Conservation (phyloP, 139 green algal genomes). For the Chlamydomonas incerta region DNA sequence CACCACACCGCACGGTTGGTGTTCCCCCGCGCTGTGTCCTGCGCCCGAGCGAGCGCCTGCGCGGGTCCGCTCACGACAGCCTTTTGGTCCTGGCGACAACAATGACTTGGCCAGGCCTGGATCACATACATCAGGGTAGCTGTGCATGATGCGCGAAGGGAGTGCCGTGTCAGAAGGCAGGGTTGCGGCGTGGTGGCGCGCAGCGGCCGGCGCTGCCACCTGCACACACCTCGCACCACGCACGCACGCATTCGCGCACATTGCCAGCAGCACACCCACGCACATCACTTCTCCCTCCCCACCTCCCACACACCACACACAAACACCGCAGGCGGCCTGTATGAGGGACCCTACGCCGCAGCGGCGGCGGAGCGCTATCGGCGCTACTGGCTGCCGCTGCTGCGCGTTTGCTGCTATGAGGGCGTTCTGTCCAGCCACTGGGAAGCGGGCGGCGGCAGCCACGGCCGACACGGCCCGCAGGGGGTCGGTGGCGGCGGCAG, state of each 20-base stretch:
- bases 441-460: no score
- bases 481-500: no score
- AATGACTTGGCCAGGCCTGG: no score
- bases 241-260: background rate
- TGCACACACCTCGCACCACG: background rate
- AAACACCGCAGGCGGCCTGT: background rate
- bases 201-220: background rate
- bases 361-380: background rate
- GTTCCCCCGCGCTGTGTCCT: no score
- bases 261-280: no score
- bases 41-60: no score
- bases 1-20: background rate
- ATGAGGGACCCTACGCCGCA: background rate
- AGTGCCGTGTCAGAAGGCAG: background rate
- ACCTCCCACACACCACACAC: no score
- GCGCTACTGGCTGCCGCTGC: slow-evolving; percentile 9
- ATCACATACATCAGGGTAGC: no score
- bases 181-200: no score
- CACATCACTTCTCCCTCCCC: no score
- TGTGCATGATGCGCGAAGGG: background rate
- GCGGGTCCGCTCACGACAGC: no score
- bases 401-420: background rate
- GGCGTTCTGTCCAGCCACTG: background rate
- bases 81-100: background rate
- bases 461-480: background rate